Percentiles rank a stretch among this genome's conserved stretches.
Evolutionary conservation across 2,329 filamentous ascomycete genomes (phyloP).

Genomic region (Chrysosporium keratinophilum): DNA sequence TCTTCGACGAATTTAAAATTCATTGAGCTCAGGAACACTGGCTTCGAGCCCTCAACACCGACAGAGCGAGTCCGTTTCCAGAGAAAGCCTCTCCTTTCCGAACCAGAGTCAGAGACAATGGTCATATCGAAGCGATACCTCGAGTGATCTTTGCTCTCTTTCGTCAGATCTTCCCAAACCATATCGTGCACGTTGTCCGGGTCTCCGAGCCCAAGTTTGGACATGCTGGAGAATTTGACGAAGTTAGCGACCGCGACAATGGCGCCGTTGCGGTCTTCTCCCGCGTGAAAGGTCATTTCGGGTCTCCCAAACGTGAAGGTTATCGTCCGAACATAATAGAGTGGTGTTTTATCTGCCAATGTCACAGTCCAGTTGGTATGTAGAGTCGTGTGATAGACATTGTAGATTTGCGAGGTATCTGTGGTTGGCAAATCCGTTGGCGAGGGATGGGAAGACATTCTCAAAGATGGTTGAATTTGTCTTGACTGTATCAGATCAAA

Average conservation of each 20-base stretch:
- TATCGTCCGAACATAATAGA: slow-evolving; percentile 24
- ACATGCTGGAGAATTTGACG: slow-evolving; percentile 25
- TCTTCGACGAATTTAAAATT: slow-evolving; percentile 31
- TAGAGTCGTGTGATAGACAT: slow-evolving; percentile 9
- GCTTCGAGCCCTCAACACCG: slow-evolving; percentile 22
- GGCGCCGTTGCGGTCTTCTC: slow-evolving; percentile 21
- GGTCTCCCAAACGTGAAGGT: slow-evolving; percentile 24
- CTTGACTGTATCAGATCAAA: neutral
- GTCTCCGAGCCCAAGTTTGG: slow-evolving; percentile 27
- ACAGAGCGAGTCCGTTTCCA: slow-evolving; percentile 28
- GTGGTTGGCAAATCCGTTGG: neutral
- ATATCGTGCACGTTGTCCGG: slow-evolving; percentile 18
- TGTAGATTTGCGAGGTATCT: slow-evolving; percentile 10
- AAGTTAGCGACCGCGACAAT: slow-evolving; percentile 27
- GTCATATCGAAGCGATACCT: slow-evolving; percentile 25
- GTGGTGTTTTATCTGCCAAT: slow-evolving; percentile 10
- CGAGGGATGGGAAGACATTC: neutral
- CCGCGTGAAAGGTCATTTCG: slow-evolving; percentile 27
- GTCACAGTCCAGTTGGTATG: slow-evolving; percentile 13
- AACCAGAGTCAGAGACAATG: slow-evolving; percentile 9
- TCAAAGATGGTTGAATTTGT: neutral
- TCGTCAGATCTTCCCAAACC: slow-evolving; percentile 25
- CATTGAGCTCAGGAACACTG: slow-evolving; percentile 17
- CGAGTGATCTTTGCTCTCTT: slow-evolving; percentile 19
- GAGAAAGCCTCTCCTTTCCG: slow-evolving; percentile 18